Evolutionary conservation across 345 rosid species (phyloP).

Genomic region (Melaleuca quinquenervia): DNA sequence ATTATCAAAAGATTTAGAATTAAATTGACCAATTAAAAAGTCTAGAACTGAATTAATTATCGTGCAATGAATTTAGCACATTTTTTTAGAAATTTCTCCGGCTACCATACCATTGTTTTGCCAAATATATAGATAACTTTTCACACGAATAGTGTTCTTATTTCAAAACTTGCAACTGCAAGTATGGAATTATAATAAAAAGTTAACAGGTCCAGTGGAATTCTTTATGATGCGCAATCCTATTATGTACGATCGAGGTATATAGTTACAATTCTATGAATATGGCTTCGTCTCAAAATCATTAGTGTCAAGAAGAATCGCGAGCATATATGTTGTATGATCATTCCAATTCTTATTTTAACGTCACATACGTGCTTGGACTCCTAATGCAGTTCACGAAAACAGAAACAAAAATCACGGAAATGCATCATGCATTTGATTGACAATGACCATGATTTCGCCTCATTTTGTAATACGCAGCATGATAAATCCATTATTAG

Average conservation of each 20-base stretch:
- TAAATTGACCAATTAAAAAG: neutral
- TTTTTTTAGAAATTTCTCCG: neutral
- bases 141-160: neutral
- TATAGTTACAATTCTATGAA: neutral
- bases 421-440: neutral
- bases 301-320: neutral
- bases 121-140: neutral
- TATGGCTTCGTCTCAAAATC: neutral
- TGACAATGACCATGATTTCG: neutral
- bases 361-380: neutral
- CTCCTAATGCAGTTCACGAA: neutral
- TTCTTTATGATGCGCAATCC: neutral
- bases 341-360: neutral
- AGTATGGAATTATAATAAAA: neutral
- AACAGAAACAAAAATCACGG: neutral
- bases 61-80: neutral
- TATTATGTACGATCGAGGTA: neutral
- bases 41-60: too few relatives aligned
- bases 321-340: neutral
- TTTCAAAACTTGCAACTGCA: neutral
- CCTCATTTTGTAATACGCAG: neutral
- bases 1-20: rapidly evolving
- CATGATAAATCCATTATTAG: neutral
- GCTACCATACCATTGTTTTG: rapidly evolving
- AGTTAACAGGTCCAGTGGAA: neutral